Evolutionary conservation across 2,329 filamentous ascomycete genomes (phyloP).

Genomic region (Sclerotinia borealis): DNA sequence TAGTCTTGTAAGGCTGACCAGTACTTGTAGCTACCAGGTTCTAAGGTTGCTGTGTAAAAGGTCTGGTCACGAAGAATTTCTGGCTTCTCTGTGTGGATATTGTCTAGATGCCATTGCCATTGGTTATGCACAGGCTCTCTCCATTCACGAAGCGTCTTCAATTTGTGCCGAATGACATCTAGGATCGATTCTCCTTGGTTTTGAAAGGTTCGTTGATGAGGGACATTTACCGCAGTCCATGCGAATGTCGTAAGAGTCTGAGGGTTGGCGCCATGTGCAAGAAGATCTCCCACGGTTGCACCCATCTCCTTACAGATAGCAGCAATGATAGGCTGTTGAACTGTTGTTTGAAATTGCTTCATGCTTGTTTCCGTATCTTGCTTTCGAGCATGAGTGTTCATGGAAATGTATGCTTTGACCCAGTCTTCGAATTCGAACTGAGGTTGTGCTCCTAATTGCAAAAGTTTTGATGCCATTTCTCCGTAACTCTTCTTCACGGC

Average conservation of each 20-base stretch:
- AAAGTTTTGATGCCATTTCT: slow-evolving; percentile 50
- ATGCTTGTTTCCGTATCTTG: slow-evolving; percentile 44
- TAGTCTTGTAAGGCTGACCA: slow-evolving; percentile 22
- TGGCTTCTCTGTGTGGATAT: slow-evolving; percentile 5
- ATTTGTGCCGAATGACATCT: slow-evolving; percentile 51
- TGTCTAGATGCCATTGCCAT: neutral
- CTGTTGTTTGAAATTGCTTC: slow-evolving; percentile 39
- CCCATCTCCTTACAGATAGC: slow-evolving; percentile 49
- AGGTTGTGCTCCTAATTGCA: slow-evolving; percentile 56
- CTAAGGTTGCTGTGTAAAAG: slow-evolving; percentile 45
- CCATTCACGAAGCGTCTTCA: slow-evolving; percentile 41
- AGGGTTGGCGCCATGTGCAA: slow-evolving; percentile 59
- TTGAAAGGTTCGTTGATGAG: slow-evolving; percentile 19
- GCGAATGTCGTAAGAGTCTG: slow-evolving; percentile 44
- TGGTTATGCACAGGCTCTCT: slow-evolving; percentile 14
- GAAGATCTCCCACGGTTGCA: slow-evolving; percentile 43
- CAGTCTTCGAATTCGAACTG: slow-evolving; percentile 58
- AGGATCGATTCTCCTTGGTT: slow-evolving; percentile 43
- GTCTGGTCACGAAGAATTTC: slow-evolving; percentile 38
- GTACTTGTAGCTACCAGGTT: slow-evolving; percentile 53
- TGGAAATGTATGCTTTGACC: slow-evolving; percentile 48
- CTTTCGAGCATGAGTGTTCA: slow-evolving; percentile 34
- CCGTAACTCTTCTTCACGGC: slow-evolving; percentile 51
- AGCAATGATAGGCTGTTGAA: slow-evolving; percentile 60
- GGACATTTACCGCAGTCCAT: slow-evolving; percentile 27